Evolutionary conservation across 306 rosid genomes (phyloP), one percentile per base, ranked within the genome.

Genomic region (Ammopiptanthus mongolicus): DNA sequence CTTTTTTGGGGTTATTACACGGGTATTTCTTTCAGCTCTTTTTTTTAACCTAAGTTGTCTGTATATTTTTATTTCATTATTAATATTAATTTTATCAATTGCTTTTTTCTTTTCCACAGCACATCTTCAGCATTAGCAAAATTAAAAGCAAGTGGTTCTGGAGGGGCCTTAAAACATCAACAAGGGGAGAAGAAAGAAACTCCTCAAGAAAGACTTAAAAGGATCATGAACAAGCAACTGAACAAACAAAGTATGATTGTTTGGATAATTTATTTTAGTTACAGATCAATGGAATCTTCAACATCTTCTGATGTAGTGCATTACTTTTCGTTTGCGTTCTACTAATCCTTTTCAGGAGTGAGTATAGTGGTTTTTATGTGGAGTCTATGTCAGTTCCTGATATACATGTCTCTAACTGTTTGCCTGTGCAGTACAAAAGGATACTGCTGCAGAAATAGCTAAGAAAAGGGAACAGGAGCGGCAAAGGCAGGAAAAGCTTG

Each of bases 131-230:
- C 97, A 41, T 65, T 90, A 64, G 87, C 97, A 47, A 92, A 96
- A 85, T 77, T 95, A 59, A 84, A 95, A 86, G 86, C 89, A 73
- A 85, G 93, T 85, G 73, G 92, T 66, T 91, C 97, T 77, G 91
- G 87, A 51, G 96, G 91, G 21, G 73, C 85, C 74, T 78, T 81
- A 66, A 91, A 95, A 76, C 90, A 77, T 84, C 97, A 68, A 80
- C 91, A 69, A 28, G 96, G 83, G 76, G 98, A 89, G 90, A 96
- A 90, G 88, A 96, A 96, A 83, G 98, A 96, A 89, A 96, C 99
- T 64, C 99, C 99, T 72, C 99, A 92, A 79, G 99, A 96, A 85
- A 86, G 99, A 69, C 96, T 96, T n/a, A 96, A 92, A 82, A 86
- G 99, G 81, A 96, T 96, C 83, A 96, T 92, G 99, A 96, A 89